phyloP scores from a whole-genome alignment of 2,329 filamentous ascomycete species.

The Thielaviopsis euricoi region DNA sequence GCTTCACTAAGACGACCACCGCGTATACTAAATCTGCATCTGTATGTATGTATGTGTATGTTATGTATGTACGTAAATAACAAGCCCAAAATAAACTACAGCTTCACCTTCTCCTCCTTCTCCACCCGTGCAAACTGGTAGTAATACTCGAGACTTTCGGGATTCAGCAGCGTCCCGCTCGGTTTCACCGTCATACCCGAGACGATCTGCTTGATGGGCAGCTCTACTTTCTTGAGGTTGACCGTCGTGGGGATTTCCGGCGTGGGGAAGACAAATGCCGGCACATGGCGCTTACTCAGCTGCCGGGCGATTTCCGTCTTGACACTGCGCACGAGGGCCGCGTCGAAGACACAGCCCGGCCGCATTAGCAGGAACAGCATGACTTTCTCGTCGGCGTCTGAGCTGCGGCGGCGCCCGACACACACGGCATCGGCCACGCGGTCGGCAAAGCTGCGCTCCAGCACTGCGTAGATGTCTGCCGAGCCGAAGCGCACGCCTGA shows the following conservation, averaged over 20 bases:
- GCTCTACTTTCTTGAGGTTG: slow-evolving; percentile 71
- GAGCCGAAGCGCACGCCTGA: slow-evolving; percentile 65
- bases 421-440: slow-evolving; percentile 58
- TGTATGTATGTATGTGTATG: too few species aligned
- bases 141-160: slow-evolving; percentile 58
- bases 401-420: slow-evolving; percentile 55
- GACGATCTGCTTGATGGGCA: slow-evolving; percentile 73
- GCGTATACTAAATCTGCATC: too few species aligned
- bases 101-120: neutral
- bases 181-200: slow-evolving; percentile 58
- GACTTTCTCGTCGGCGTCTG: slow-evolving; percentile 36
- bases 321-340: slow-evolving; percentile 37
- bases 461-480: slow-evolving; percentile 61
- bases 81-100: neutral
- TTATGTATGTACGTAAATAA: too few species aligned
- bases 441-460: slow-evolving; percentile 48
- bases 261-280: slow-evolving; percentile 63
- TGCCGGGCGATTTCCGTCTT: slow-evolving; percentile 49
- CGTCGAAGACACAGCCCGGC: slow-evolving; percentile 38
- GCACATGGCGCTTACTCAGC: slow-evolving; percentile 58
- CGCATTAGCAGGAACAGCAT: slow-evolving; percentile 40
- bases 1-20: neutral
- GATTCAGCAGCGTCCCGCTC: slow-evolving; percentile 62
- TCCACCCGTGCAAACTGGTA: slow-evolving; percentile 47
- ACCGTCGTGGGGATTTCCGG: slow-evolving; percentile 70